A percentile compares a stretch with the other conserved stretches of the same genome.
These are phyloP conservation scores for Skeletonema grethae DNA, from an alignment of 108 stramenopile genomes.

Conservation along the genomic window DNA sequence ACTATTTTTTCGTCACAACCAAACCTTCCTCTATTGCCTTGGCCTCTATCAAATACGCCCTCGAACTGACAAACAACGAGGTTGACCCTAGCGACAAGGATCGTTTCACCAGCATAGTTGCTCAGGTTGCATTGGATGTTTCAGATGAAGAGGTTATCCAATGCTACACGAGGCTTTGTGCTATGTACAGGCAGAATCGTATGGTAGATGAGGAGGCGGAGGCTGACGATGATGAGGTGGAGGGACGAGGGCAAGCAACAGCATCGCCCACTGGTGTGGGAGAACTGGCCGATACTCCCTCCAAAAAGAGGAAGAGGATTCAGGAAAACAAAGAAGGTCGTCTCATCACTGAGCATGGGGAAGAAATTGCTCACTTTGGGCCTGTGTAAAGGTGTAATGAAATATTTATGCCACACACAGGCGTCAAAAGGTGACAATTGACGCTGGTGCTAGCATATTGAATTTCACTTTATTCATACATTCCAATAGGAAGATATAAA, in stretches of 20 bases:
- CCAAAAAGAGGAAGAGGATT: neutral
- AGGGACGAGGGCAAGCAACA: neutral
- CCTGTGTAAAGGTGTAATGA: neutral
- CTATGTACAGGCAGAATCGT: neutral
- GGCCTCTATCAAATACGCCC: neutral
- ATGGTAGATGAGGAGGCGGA: neutral
- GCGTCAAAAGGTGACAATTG: neutral
- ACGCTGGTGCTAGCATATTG: neutral
- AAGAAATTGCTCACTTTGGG: neutral
- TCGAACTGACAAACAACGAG: neutral
- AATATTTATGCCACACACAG: neutral
- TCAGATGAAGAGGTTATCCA: neutral
- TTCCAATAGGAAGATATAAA: neutral
- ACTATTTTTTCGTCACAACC: slow-evolving; percentile 62
- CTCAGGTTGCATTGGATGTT: neutral
- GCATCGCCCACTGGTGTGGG: neutral
- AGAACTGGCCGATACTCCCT: neutral
- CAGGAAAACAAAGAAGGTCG: neutral
- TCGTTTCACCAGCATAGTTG: neutral
- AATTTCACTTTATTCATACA: neutral
- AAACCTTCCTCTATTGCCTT: slow-evolving; percentile 37
- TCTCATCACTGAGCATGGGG: neutral
- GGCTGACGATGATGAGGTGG: neutral
- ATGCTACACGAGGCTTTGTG: neutral
- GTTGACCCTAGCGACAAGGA: neutral